These are phyloP conservation scores for Fremontodendron californicum DNA, from an alignment of 345 rosid species.

Conservation along the genomic window DNA sequence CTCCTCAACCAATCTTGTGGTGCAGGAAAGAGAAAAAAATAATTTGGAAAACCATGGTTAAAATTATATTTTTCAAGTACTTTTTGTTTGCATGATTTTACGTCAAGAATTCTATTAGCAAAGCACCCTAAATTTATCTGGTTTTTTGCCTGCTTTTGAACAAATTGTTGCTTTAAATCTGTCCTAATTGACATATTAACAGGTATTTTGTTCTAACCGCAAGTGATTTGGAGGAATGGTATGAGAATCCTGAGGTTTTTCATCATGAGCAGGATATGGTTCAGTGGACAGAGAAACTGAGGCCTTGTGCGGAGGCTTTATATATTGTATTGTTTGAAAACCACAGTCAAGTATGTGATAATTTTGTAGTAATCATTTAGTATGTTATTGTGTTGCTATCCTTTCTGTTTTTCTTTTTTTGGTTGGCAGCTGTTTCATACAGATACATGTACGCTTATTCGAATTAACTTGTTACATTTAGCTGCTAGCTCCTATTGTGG, in stretches of 20 bases:
- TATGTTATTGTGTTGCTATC: background rate
- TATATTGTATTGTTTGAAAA: constrained; percentile 95
- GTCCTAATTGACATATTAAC: constrained; percentile 27
- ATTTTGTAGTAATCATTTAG: constrained; percentile 12
- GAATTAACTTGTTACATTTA: constrained; percentile 30
- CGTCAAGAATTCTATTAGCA: background rate
- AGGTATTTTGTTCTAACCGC: constrained; percentile 90
- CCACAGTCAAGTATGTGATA: constrained; percentile 79
- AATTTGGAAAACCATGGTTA: background rate
- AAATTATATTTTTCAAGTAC: background rate
- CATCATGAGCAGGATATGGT: constrained; percentile 98
- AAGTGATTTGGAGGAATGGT: constrained; percentile 88
- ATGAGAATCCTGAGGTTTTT: constrained; percentile 87
- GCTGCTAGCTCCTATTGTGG: constrained; percentile 88
- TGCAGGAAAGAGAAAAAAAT: background rate
- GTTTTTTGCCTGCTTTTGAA: background rate
- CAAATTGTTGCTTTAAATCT: constrained; percentile 23
- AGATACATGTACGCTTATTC: constrained; percentile 18
- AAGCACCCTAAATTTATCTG: background rate
- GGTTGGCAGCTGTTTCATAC: background rate
- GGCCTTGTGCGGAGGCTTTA: constrained; percentile 96
- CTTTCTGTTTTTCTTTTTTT: background rate
- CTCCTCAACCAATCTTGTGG: background rate
- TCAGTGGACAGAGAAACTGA: constrained; percentile 93
- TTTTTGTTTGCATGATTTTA: background rate